Evolutionary conservation across 495 filamentous ascomycete species (phyloP).

Genomic region (Corynascus novoguineensis): DNA sequence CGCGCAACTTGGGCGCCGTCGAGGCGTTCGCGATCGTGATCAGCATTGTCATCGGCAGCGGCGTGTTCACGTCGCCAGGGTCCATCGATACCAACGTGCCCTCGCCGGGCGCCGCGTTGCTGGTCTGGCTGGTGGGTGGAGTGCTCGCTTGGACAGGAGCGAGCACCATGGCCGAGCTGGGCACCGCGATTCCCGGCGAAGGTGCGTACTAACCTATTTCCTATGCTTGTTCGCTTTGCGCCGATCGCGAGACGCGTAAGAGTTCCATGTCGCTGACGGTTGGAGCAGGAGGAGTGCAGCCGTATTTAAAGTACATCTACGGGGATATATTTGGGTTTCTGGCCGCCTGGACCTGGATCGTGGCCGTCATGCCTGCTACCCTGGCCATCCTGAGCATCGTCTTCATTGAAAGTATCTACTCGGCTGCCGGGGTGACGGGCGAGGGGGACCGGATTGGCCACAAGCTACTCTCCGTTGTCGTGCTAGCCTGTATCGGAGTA

Average conservation of each 20-base stretch:
- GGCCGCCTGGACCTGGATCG: conserved; percentile 54
- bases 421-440: conserved; percentile 41
- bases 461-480: conserved; percentile 45
- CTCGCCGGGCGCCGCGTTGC: conserved; percentile 46
- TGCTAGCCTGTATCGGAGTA: conserved; percentile 41
- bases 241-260: background rate
- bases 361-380: conserved; percentile 52
- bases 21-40: conserved; percentile 53
- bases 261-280: background rate
- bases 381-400: conserved; percentile 54
- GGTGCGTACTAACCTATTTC: conserved; percentile 12
- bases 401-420: conserved; percentile 53
- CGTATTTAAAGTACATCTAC: conserved; percentile 50
- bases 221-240: too few species aligned
- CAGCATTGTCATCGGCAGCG: conserved; percentile 52
- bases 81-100: conserved; percentile 53
- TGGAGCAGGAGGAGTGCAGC: conserved; percentile 47
- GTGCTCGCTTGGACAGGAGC: conserved; percentile 54
- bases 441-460: conserved; percentile 36
- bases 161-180: conserved; percentile 49
- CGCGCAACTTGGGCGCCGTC: conserved; percentile 42
- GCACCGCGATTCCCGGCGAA: conserved; percentile 45
- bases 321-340: conserved; percentile 52
- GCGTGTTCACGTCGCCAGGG: conserved; percentile 53
- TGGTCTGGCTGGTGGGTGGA: conserved; percentile 50